Evolutionary conservation across 106 monocot genomes (phyloP), one percentile per base, ranked within the genome.

Genomic region (Dactylorhiza incarnata): DNA sequence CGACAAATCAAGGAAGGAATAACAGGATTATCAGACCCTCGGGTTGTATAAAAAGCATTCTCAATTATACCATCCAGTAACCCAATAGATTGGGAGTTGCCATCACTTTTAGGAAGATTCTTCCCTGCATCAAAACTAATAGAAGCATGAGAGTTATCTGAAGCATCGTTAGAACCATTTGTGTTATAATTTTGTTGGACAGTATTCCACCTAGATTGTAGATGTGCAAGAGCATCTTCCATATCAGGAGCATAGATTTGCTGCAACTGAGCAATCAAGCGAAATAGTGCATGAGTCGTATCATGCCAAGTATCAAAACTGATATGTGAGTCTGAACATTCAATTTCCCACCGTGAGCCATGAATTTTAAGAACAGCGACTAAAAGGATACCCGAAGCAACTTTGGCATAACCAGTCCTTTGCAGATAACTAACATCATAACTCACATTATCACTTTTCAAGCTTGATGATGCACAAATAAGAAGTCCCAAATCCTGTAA

Each of bases 201-300:
- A 78, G 75, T 78, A 84, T 82, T 81, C 97, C 97, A 94, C 73
- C 97, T 85, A 73, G 94, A 99, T 69, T 99, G 97, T 76, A 99
- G 81, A 85, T 99, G 94, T 45, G 79, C 69, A 55, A 94, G 5
- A 72, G 91, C 85, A 86, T 91, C 91, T 76, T 86, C 85, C 75
- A 99, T 74, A 84, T 94, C 94, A 55, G 91, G 97, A 45, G 94
- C 87, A 83, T 91, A 99, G 63, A 91, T 81, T 75, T 99, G 86
- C 73, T 99, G 93, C 71, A 99, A 86, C 72, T 94, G 97, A 56
- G 79, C 77, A 55, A 81, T 51, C 75, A 99, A 79, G 52, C 78
- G 75, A 65, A 85, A 29, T 49, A 99, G 82, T 68, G 86, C 94
- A 75, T 72, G 80, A 65, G 89, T 91, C 11, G 94, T 91, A 73